Conservation (phyloP, 306 rosid genomes). For the Hylodesmum podocarpum region DNA sequence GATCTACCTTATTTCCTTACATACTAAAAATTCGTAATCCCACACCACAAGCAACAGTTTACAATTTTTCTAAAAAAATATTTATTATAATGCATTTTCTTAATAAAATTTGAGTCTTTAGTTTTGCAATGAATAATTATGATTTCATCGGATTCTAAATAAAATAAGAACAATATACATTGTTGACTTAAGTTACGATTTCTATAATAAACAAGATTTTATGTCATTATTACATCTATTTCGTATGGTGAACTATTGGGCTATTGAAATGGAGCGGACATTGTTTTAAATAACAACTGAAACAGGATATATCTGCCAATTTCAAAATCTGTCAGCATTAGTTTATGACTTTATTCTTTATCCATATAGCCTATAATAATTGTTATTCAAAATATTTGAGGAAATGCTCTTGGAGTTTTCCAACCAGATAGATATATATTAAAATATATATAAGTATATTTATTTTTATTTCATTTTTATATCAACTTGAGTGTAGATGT, state of each 20-base stretch:
- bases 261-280: not conserved
- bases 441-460: not conserved
- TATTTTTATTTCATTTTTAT: not conserved
- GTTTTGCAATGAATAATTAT: too few species aligned
- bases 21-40: too few species aligned
- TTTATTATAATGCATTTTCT: too few species aligned
- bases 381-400: not conserved
- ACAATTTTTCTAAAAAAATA: too few species aligned
- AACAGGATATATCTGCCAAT: not conserved
- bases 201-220: too few species aligned
- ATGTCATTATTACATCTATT: too few species aligned
- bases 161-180: too few species aligned
- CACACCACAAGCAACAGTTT: too few species aligned
- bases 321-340: not conserved
- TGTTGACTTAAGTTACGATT: too few species aligned
- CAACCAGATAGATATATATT: not conserved
- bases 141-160: too few species aligned
- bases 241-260: not conserved
- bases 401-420: not conserved
- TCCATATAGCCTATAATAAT: not conserved
- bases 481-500: not conserved
- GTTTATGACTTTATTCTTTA: not conserved
- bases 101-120: too few species aligned
- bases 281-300: not conserved
- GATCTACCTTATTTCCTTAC: too few species aligned